Evolutionary conservation across 2,329 filamentous ascomycete genomes (phyloP), one percentile per base, ranked within the genome.

Genomic region (Zasmidium citrigriseum): DNA sequence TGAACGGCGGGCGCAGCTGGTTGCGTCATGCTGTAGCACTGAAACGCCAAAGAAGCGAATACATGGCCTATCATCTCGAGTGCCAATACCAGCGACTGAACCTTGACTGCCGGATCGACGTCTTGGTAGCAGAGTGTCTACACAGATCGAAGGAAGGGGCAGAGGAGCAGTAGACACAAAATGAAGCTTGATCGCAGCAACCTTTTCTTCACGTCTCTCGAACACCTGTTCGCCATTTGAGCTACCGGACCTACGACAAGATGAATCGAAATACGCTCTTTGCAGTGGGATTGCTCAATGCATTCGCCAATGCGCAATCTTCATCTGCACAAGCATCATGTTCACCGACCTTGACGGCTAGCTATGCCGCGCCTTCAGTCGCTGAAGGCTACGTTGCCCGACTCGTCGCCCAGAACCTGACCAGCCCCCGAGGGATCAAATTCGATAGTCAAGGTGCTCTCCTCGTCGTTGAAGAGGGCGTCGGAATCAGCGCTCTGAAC

Each of bases 401-500:
- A 54, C 73, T 82, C 11, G 77, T 82, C 46, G 79, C 79, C 10
- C 78, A 75, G 20, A 74, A 75, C 10, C 66, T 83, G 44, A 72
- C 69, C 23, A 68, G 69, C 18, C 81, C 81, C 14, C 75, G 81
- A 18, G 76, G 77, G 11, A 76, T 83, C 46, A 68, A 73, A 11
- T 80, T 82, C 62, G 81, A 83, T 70, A 69, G 62, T 20, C 68
- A 72, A 49, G 81, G 80, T 20, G 76, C 77, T 57, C 68, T 83
- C 38, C 72, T 83, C n/a, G 77, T 83, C 4, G 75, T 82, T 21
- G 76, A 82, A 68, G 70, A 73, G 63, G 72, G 59, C 18, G 51
- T 56, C 2, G 69, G 68, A 25, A 61, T 72, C 50, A 60, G 61
- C 2, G 67, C 64, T 1, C 58, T 69, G 25, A 65, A 57, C 11